A percentile compares a stretch with the other conserved stretches of the same genome.
Conservation (phyloP, 176 grass and related monocot species). For the Oryza officinalis region DNA sequence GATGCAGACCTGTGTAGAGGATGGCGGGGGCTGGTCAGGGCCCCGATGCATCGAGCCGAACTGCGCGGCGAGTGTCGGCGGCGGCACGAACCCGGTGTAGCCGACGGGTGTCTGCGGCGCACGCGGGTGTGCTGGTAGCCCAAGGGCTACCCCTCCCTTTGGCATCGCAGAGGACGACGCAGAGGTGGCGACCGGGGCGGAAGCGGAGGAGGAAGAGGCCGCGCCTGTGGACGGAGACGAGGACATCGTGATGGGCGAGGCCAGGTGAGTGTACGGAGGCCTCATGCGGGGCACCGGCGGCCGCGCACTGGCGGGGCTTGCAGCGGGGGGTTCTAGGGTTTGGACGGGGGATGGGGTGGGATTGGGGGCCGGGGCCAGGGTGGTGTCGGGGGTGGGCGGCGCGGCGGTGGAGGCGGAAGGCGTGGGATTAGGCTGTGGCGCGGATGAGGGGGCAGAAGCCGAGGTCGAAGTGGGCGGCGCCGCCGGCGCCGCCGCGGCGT, state of each 20-base stretch:
- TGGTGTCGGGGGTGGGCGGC: constrained; percentile 20
- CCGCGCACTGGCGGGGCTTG: constrained; percentile 14
- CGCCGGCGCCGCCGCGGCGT: constrained; percentile 8
- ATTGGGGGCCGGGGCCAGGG: constrained; percentile 10
- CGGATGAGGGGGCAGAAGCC: constrained; percentile 2
- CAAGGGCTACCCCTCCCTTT: constrained; percentile 48
- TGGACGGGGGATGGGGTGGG: constrained; percentile 24
- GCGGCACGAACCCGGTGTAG: constrained; percentile 54
- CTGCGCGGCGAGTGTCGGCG: constrained; percentile 55
- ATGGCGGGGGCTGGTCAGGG: constrained; percentile 45
- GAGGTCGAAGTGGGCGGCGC: constrained; percentile 22
- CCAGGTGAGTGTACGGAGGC: constrained; percentile 51
- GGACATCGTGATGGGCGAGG: constrained; percentile 47
- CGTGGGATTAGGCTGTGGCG: constrained; percentile 6
- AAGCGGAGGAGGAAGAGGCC: constrained; percentile 24
- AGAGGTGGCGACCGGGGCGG: constrained; percentile 27
- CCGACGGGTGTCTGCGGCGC: constrained; percentile 45
- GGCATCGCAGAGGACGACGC: constrained; percentile 24
- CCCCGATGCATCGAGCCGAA: constrained; percentile 57
- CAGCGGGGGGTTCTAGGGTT: constrained; percentile 43
- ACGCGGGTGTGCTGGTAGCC: constrained; percentile 52
- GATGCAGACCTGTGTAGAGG: constrained; percentile 58
- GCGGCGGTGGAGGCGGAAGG: neutral
- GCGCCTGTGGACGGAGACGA: constrained; percentile 40
- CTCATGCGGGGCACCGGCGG: constrained; percentile 43